A percentile compares a stretch with the other conserved stretches of the same genome.
Conservation (phyloP, 2,329 filamentous ascomycete genomes). For the Cladosporium velox region DNA sequence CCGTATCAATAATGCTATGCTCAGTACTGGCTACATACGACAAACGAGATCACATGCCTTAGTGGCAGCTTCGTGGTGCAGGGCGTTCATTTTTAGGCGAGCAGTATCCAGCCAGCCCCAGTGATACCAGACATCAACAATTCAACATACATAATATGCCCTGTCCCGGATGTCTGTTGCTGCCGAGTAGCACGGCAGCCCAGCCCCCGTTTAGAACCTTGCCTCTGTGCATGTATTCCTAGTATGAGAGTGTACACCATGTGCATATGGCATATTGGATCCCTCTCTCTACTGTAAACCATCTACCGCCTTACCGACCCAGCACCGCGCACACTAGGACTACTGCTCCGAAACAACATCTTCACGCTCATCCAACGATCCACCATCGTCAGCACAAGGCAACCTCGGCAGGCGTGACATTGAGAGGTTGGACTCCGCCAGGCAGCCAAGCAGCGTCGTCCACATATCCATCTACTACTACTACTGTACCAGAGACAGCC, state of each 20-base stretch:
- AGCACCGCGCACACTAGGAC: not conserved
- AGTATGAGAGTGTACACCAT: not conserved
- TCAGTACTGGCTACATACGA: not conserved
- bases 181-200: conserved; percentile 11
- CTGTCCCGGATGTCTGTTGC: conserved; percentile 1
- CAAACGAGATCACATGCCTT: not conserved
- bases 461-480: not conserved
- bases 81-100: not conserved
- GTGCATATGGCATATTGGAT: too few relatives aligned
- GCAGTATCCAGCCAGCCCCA: not conserved
- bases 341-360: not conserved
- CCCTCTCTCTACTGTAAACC: not conserved
- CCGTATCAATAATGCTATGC: not conserved
- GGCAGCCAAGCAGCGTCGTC: not conserved
- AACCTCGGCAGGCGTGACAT: not conserved
- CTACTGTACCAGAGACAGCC: not conserved
- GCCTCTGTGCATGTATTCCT: not conserved
- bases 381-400: not conserved
- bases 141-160: not conserved
- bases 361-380: not conserved
- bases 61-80: not conserved
- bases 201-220: conserved; percentile 6
- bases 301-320: not conserved
- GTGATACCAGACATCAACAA: not conserved
- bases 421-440: not conserved